These are phyloP conservation scores for Hyaloscypha finlandica DNA, from an alignment of 495 filamentous ascomycete genomes.

Conservation along the genomic window DNA sequence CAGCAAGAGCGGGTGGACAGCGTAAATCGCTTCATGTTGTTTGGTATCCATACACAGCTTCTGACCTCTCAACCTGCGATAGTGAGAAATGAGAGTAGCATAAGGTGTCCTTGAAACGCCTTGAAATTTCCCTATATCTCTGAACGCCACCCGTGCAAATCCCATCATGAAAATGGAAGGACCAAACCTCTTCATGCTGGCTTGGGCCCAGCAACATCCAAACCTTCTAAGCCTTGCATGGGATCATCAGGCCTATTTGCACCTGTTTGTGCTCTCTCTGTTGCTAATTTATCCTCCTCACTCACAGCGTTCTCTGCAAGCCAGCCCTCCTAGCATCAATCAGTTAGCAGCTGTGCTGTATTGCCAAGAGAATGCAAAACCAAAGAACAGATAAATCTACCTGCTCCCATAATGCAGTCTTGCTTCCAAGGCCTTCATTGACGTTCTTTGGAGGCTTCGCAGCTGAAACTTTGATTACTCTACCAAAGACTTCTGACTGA, in stretches of 20 bases:
- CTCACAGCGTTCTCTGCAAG: slow-evolving; percentile 86
- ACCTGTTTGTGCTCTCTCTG: slow-evolving; percentile 55
- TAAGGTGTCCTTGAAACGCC: slow-evolving; percentile 9
- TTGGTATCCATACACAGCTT: slow-evolving; percentile 23
- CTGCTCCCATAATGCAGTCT: slow-evolving; percentile 98
- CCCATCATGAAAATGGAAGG: background rate
- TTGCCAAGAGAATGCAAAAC: background rate
- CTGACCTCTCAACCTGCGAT: background rate
- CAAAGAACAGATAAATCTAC: slow-evolving; percentile 48
- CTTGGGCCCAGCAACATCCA: slow-evolving; percentile 92
- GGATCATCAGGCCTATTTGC: slow-evolving; percentile 70
- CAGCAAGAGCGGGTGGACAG: slow-evolving; percentile 7
- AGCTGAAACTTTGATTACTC: slow-evolving; percentile 85
- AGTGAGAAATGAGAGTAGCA: background rate
- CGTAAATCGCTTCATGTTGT: background rate
- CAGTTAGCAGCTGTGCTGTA: slow-evolving; percentile 23
- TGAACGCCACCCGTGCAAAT: slow-evolving; percentile 31
- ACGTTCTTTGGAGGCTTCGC: slow-evolving; percentile 92
- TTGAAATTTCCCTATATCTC: slow-evolving; percentile 14
- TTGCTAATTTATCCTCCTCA: slow-evolving; percentile 76
- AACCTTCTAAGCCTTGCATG: slow-evolving; percentile 91
- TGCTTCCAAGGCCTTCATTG: slow-evolving; percentile 84
- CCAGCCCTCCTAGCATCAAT: slow-evolving; percentile 77
- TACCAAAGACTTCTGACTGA: slow-evolving; percentile 90
- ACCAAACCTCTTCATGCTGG: slow-evolving; percentile 54